A percentile compares a stretch with the other conserved stretches of the same genome.
Evolutionary conservation across 306 rosid species (phyloP).

Genomic region (Morella rubra): DNA sequence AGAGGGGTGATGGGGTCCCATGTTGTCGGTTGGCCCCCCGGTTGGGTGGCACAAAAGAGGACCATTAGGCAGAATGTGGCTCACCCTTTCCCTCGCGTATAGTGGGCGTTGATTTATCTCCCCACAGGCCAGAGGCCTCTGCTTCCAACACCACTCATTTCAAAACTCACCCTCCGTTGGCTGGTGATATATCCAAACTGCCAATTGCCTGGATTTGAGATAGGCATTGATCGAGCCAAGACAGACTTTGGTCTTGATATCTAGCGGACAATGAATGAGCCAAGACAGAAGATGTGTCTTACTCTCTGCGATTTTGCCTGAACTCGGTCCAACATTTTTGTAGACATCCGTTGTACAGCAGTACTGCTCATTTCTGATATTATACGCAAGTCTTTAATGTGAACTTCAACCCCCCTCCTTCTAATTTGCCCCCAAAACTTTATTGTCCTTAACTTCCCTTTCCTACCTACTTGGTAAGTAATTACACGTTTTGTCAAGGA

Average conservation of each 20-base stretch:
- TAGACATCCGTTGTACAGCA: not conserved
- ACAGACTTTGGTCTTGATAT: not conserved
- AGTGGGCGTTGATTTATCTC: slow-evolving; percentile 29
- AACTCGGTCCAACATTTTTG: slow-evolving; percentile 36
- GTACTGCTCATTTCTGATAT: not conserved
- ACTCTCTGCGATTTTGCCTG: not conserved
- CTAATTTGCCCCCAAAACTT: not conserved
- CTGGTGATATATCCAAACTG: slow-evolving; percentile 25
- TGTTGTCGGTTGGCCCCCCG: slow-evolving; percentile 62
- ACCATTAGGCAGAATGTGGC: slow-evolving; percentile 42
- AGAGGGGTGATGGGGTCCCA: slow-evolving; percentile 42
- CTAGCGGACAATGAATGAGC: slow-evolving; percentile 27
- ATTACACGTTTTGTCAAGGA: not conserved
- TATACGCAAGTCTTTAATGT: too few species aligned
- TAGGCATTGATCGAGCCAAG: slow-evolving; percentile 54
- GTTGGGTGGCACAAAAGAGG: slow-evolving; percentile 56
- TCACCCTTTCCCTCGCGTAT: slow-evolving; percentile 2
- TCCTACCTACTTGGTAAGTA: not conserved
- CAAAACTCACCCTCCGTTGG: slow-evolving; percentile 21
- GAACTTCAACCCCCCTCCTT: not conserved
- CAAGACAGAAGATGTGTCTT: slow-evolving; percentile 27
- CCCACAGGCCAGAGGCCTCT: slow-evolving; percentile 18
- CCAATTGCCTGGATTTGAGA: slow-evolving; percentile 21
- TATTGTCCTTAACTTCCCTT: not conserved
- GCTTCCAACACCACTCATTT: slow-evolving; percentile 31